Evolutionary conservation across 176 grass and related monocot genomes (phyloP), one percentile per base, ranked within the genome.

Genomic region (Miscanthus lutarioriparius): DNA sequence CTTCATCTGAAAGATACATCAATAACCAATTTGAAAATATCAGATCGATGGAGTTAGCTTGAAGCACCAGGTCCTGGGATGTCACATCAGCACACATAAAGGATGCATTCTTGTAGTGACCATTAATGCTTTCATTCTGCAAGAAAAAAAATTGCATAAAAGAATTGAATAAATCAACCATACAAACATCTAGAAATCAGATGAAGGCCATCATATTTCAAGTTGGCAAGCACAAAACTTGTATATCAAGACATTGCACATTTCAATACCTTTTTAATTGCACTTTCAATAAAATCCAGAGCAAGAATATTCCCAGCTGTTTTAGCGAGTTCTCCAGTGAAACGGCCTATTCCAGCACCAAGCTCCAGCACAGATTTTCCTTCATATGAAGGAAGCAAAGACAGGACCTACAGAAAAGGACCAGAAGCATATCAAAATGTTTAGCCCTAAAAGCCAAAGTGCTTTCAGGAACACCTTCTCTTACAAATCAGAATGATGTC

Each of bases 21-120:
- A 99, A 79, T 40, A 99, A 67, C 96, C 96, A 96, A 80, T 99
- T 99, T 70, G 96, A 99, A 86, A 99, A 99, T 83, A 99, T 94
- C 72, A 99, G 70, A 86, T 99, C 96, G 3, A 94, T 64, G 26
- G 96, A 99, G 79, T 88, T 89, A 75, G 70, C 89, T 82, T 92
- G 75, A 79, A 99, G 90, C 43, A 10, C 58, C 77, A 99, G 67
- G 51, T 92, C 84, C 5, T 88, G 83, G 81, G 93, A 94, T 80
- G 96, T 96, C 75, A 99, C 93, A 87, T 99, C 96, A 84, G 93
- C 93, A 90, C 96, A 99, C 43, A 96, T 85, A 88, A 99, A 99
- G 78, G 87, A 90, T 68, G 75, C 49, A 59, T 99, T 99, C 84
- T 91, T 86, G 67, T 82, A 79, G 72, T 94, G 93, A 1, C 93